Conservation (phyloP, 768 basidiomycete species). For the Pisolithus albus region DNA sequence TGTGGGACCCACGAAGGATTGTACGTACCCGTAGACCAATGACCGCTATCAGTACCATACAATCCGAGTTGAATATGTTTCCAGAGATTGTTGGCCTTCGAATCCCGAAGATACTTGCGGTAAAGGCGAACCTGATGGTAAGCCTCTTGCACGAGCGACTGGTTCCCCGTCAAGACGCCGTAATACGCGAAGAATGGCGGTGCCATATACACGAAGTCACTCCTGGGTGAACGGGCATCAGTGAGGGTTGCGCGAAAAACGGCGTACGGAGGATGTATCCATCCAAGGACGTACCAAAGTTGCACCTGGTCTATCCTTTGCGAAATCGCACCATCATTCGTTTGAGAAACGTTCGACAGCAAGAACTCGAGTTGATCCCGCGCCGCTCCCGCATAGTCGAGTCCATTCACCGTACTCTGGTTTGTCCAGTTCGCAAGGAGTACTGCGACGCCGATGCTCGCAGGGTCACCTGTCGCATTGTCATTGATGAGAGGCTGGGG, state of each 20-base stretch:
- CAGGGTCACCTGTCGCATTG: slow-evolving; percentile 68
- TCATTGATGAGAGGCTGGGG: slow-evolving; percentile 56
- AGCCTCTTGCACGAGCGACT: slow-evolving; percentile 52
- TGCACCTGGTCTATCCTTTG: slow-evolving; percentile 66
- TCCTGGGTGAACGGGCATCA: slow-evolving; percentile 35
- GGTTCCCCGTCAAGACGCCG: slow-evolving; percentile 54
- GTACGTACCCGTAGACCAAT: slow-evolving; percentile 70
- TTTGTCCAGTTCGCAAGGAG: slow-evolving; percentile 55
- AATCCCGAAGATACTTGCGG: slow-evolving; percentile 54
- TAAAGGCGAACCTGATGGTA: slow-evolving; percentile 72
- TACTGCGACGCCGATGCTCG: slow-evolving; percentile 68
- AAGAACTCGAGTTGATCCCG: slow-evolving; percentile 60
- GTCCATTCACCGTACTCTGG: slow-evolving; percentile 28
- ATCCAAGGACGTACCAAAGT: slow-evolving; percentile 45
- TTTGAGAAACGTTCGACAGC: slow-evolving; percentile 49
- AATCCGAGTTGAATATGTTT: slow-evolving; percentile 63
- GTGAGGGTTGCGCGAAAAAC: neutral
- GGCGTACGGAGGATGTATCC: neutral
- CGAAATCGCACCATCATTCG: slow-evolving; percentile 73
- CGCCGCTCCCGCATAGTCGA: slow-evolving; percentile 60
- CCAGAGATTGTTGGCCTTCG: slow-evolving; percentile 53
- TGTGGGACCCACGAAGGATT: neutral
- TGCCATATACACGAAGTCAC: slow-evolving; percentile 79
- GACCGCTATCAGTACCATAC: slow-evolving; percentile 50
- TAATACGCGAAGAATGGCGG: slow-evolving; percentile 87